These are phyloP conservation scores for Pyrus communis DNA, from an alignment of 306 rosid species.

Conservation along the genomic window DNA sequence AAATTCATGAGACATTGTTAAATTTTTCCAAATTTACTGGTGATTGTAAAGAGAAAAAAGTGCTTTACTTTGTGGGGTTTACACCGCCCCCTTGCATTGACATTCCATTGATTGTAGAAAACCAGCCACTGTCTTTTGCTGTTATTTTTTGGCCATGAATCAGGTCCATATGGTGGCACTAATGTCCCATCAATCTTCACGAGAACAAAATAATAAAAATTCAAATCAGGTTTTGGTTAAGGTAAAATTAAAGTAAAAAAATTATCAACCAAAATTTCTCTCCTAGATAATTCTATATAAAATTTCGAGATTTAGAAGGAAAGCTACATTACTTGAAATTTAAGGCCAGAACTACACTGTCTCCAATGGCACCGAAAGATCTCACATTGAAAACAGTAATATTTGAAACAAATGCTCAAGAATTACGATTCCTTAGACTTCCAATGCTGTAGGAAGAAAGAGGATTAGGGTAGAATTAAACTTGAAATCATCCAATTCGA, in stretches of 20 bases:
- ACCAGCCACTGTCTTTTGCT: constrained; percentile 53
- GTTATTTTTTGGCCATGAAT: constrained; percentile 35
- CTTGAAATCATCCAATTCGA: neutral
- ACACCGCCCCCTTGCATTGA: constrained; percentile 43
- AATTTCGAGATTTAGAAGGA: neutral
- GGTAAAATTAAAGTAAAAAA: no score
- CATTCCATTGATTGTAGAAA: constrained; percentile 47
- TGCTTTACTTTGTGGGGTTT: constrained; percentile 36
- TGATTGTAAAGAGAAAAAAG: neutral
- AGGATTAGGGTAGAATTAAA: neutral
- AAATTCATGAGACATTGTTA: no score
- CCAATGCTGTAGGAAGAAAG: constrained; percentile 46
- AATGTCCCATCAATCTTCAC: constrained; percentile 42
- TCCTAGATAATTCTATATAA: no score
- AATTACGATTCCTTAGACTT: constrained; percentile 55
- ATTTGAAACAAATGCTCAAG: constrained; percentile 15
- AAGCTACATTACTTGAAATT: constrained; percentile 21
- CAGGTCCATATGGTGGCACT: constrained; percentile 53
- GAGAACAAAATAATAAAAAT: neutral
- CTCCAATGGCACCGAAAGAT: constrained; percentile 54
- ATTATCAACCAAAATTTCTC: no score
- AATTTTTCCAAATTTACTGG: neutral
- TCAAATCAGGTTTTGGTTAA: neutral
- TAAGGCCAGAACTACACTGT: constrained; percentile 33
- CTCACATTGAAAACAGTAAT: constrained; percentile 26